Base-by-base conservation (phyloP, 129 eudicot species). In the Gnaphalium uliginosum region DNA sequence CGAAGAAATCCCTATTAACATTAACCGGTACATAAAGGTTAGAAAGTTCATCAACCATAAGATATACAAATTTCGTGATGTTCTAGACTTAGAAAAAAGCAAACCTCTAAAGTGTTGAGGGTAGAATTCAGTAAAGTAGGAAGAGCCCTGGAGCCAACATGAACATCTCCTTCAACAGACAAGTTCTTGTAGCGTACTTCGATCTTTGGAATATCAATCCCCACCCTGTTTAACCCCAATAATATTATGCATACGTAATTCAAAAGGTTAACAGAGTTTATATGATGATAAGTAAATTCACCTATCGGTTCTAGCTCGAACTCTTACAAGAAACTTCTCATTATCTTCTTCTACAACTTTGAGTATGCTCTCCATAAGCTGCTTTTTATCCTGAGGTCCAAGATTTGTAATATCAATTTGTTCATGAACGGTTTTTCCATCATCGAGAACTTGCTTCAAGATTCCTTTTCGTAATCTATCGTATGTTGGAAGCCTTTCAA, bases 281-380 rank as follows among this genome's bases (percentile, higher is more conserved):
- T n/a, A 19, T n/a, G 14, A 56, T 56, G 13, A 26, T 60, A 3
- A 11, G 66, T 60, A 11, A 15, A 25, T 4, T 61, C 33, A 61
- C 66, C 66, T 66, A 10, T 66, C 51, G 48, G 17, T 66, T 66
- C 71, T 66, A 23, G 71, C 71, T 35, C 71, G 27, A 66, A 37
- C 71, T 37, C 54, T 66, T 35, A 37, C 22, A 66, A 66, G 71
- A 21, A 66, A 37, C 53, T 66, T 66, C 18, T 66, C 71, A 33
- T 66, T 66, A 35, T 66, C 71, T 66, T 66, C 71, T 66, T 66
- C 71, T 33, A 33, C 71, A 37, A 66, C 71, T 66, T 66, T 33
- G 26, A 66, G 53, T 66, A 66, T 66, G 25, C 71, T 66, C 53
- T 66, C 71, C 26, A 66, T 37, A 66, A 33, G 51, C 71, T 66